phyloP scores from a whole-genome alignment of 1,284 basidiomycete genomes.

The Tylopilus microsporus region DNA sequence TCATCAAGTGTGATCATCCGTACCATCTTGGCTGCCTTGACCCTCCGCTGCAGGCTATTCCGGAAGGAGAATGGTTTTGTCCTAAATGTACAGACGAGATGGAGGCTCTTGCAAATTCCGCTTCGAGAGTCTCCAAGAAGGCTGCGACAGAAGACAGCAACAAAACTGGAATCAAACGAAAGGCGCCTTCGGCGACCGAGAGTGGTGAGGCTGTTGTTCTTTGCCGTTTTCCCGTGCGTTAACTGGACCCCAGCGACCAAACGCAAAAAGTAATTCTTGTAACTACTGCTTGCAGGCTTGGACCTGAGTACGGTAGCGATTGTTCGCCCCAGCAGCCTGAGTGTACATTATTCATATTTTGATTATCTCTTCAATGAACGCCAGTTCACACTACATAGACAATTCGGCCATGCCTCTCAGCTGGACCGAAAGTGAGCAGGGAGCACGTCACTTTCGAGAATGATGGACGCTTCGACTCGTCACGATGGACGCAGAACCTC shows the following conservation, averaged over 20 bases:
- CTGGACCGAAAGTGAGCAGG: no score
- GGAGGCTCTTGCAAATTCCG: conserved; percentile 21
- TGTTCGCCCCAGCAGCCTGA: no score
- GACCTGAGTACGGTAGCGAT: no score
- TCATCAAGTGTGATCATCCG: conserved; percentile 75
- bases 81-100: conserved; percentile 50
- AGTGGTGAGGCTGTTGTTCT: conserved; percentile 17
- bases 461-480: no score
- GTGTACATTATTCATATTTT: conserved; percentile 25
- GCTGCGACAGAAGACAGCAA: not conserved
- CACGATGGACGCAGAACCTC: no score
- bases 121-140: conserved; percentile 13
- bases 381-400: not conserved
- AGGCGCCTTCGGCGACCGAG: conserved; percentile 23
- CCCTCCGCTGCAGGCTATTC: conserved; percentile 72
- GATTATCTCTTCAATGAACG: not conserved
- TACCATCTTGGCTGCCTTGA: conserved; percentile 81
- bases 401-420: not conserved
- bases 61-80: conserved; percentile 93
- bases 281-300: not conserved
- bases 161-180: conserved; percentile 26
- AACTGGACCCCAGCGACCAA: conserved; percentile 19
- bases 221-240: not conserved
- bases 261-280: conserved; percentile 26
- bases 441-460: no score